Evolutionary conservation across 371 early-diverging fungal genomes (phyloP).

Genomic region (Parasitella parasitica): DNA sequence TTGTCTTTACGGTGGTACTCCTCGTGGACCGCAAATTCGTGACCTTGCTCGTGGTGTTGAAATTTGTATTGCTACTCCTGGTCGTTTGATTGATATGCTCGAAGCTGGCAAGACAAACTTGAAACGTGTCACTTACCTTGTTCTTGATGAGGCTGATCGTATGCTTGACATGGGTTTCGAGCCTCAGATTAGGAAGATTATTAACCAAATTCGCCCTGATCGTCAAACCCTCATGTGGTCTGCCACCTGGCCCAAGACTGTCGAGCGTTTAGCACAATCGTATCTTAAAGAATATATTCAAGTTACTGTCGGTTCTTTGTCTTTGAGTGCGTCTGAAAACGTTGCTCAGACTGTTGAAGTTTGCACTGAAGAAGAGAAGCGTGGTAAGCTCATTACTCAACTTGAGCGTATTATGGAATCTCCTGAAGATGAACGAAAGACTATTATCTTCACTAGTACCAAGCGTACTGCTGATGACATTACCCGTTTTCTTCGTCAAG

Average conservation of each 20-base stretch:
- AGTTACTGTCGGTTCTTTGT: slow-evolving; percentile 97
- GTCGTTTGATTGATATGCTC: slow-evolving; percentile 98
- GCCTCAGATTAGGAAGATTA: slow-evolving; percentile 98
- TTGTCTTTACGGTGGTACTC: slow-evolving; percentile 97
- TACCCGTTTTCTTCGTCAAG: slow-evolving; percentile 85
- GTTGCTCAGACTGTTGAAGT: slow-evolving; percentile 94
- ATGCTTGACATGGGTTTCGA: slow-evolving; percentile 99
- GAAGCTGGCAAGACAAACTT: slow-evolving; percentile 87
- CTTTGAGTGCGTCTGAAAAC: slow-evolving; percentile 92
- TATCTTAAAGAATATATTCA: slow-evolving; percentile 97
- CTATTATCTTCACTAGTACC: slow-evolving; percentile 97
- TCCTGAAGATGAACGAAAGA: slow-evolving; percentile 72
- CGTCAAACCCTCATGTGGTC: slow-evolving; percentile 99
- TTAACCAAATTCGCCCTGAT: slow-evolving; percentile 97
- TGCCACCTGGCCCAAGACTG: slow-evolving; percentile 99
- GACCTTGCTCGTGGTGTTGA: slow-evolving; percentile 92
- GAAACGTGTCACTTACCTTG: slow-evolving; percentile 95
- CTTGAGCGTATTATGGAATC: slow-evolving; percentile 77
- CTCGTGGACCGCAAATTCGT: slow-evolving; percentile 93
- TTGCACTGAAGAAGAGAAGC: slow-evolving; percentile 88
- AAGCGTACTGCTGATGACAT: slow-evolving; percentile 98
- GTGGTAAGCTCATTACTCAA: slow-evolving; percentile 69
- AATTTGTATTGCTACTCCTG: slow-evolving; percentile 99
- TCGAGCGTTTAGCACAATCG: slow-evolving; percentile 90
- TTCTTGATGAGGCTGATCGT: slow-evolving; percentile 98